phyloP scores from a whole-genome alignment of 495 filamentous ascomycete species.

The Parmelia sp. region DNA sequence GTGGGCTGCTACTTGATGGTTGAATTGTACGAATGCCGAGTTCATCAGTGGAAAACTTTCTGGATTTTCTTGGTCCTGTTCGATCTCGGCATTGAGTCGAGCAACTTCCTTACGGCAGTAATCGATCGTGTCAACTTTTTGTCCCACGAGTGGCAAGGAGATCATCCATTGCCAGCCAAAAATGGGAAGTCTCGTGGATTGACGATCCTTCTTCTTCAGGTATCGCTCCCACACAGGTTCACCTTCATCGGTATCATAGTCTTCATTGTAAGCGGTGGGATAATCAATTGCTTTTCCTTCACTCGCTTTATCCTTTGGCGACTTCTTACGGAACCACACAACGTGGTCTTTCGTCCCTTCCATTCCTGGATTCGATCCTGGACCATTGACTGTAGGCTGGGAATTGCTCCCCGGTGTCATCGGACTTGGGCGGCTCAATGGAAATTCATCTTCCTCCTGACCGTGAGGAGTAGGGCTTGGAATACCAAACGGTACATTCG shows the following conservation, averaged over 20 bases:
- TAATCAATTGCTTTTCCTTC: constrained; percentile 52
- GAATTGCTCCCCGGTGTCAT: constrained; percentile 20
- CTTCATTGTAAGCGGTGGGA: constrained; percentile 60
- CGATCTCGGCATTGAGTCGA: constrained; percentile 85
- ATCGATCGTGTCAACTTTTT: constrained; percentile 93
- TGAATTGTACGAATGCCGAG: constrained; percentile 97
- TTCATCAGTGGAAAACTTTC: constrained; percentile 93
- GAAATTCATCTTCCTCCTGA: constrained; percentile 41
- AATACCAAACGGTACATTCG: constrained; percentile 26
- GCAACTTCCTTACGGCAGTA: constrained; percentile 85
- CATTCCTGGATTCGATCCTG: constrained; percentile 17
- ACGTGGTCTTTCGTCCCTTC: constrained; percentile 15
- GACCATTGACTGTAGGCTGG: constrained; percentile 23
- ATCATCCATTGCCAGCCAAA: constrained; percentile 81
- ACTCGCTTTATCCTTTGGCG: constrained; percentile 28
- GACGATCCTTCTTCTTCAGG: constrained; percentile 71
- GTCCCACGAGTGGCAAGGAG: constrained; percentile 68
- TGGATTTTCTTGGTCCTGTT: constrained; percentile 77
- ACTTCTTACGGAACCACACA: constrained; percentile 18
- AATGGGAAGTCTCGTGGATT: constrained; percentile 74
- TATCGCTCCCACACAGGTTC: constrained; percentile 79
- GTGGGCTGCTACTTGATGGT: constrained; percentile 93
- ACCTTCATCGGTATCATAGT: constrained; percentile 56
- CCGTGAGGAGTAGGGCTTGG: constrained; percentile 41
- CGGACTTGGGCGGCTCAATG: constrained; percentile 28